Base-by-base conservation (phyloP, 208 protist genomes). In the Crithidia bombi region DNA sequence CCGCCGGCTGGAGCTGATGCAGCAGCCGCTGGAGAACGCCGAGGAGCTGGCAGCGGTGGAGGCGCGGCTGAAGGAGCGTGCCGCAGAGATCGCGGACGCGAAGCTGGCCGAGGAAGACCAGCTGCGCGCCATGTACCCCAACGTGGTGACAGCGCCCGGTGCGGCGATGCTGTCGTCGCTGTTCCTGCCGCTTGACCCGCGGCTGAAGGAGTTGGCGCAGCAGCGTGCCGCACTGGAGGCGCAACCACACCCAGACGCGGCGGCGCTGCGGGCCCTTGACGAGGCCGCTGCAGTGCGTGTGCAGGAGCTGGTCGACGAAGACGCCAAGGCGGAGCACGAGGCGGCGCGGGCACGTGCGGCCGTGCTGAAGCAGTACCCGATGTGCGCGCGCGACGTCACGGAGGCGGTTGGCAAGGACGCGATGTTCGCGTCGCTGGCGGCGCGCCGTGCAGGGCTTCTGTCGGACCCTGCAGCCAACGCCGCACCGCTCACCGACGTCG, bases 331-430 rank as follows among this genome's bases (percentile, higher is more conserved):
- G 51, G 83, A 82, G 55, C 21, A 12, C 10, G 65, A 80, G 56
- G 50, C 79, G 17, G 64, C 70, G 30, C 15, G 38, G n/a, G 62
- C 75, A n/a, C 76, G 79, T 38, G 32, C 35, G 17, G 51, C 33
- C 7, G 56, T 81, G 51, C 55, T 69, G 28, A 52, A 50, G 23
- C 41, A 39, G 56, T 89, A 85, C 65, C 79, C 79, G 21, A 85
- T 84, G 76, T 85, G 79, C 63, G 63, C 79, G 19, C 62, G 79
- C 15, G 83, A 85, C 44, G 59, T 85, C 23, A 82, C 79, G 21
- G 73, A 82, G 69, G 81, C 70, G 14, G 76, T 87, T 10, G 73
- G 49, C 32, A 64, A 64, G 57, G 78, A 86, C 63, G 75, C 76
- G 23, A 65, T 44, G 36, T 85, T 90, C 50, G 65, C 82, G 32